Percentiles rank a stretch among this genome's conserved stretches.
Evolutionary conservation across 352 stramenopile genomes (phyloP).

Genomic region (Pythium grandisporangium): DNA sequence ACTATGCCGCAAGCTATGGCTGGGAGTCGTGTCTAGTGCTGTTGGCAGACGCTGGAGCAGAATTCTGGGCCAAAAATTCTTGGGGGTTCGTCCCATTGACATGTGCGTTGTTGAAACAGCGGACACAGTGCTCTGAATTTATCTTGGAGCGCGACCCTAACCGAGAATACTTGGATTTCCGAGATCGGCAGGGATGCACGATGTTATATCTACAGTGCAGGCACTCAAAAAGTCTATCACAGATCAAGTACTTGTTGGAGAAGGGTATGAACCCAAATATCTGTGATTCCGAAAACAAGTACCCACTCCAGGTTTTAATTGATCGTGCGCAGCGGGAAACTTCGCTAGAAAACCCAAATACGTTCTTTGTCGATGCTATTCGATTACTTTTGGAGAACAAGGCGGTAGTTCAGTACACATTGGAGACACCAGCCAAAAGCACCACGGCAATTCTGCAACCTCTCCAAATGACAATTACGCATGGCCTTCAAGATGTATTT

Average conservation of each 20-base stretch:
- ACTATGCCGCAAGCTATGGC: conserved; percentile 72
- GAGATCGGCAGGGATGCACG: conserved; percentile 58
- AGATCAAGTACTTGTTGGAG: conserved; percentile 60
- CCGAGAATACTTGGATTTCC: conserved; percentile 58
- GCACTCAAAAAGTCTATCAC: conserved; percentile 44
- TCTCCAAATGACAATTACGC: conserved; percentile 47
- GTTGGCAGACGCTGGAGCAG: conserved; percentile 36
- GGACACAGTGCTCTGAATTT: conserved; percentile 38
- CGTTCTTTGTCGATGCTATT: conserved; percentile 41
- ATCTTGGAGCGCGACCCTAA: conserved; percentile 53
- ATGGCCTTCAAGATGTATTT: conserved; percentile 32
- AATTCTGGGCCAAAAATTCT: conserved; percentile 61
- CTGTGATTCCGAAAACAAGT: conserved; percentile 42
- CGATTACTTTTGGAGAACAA: conserved; percentile 40
- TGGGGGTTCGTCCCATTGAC: conserved; percentile 70
- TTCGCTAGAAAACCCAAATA: conserved; percentile 3
- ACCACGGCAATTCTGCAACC: conserved; percentile 25
- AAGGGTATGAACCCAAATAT: conserved; percentile 71
- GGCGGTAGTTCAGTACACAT: conserved; percentile 31
- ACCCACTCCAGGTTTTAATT: conserved; percentile 53
- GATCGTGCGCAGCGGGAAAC: conserved; percentile 12
- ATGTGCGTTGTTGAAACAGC: conserved; percentile 60
- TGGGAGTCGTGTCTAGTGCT: conserved; percentile 61
- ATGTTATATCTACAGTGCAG: conserved; percentile 79
- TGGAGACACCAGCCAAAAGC: conserved; percentile 14